Evolutionary conservation across 257 asterid species (phyloP).

Genomic region (Penstemon eatonii): DNA sequence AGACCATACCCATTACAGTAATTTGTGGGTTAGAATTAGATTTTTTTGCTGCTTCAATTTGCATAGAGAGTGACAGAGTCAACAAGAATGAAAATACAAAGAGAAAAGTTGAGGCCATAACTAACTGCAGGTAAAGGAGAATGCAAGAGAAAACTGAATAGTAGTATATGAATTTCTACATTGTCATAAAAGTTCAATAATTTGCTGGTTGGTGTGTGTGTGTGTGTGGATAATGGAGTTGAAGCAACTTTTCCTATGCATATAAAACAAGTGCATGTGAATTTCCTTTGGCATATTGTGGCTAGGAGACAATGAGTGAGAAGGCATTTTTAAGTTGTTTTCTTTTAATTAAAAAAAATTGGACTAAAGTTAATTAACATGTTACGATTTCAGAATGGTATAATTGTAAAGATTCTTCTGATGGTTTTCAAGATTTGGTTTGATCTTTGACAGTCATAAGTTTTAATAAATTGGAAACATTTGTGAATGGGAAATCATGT

Average conservation of each 20-base stretch:
- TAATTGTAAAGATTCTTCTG: constrained; percentile 25
- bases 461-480: neutral
- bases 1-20: constrained; percentile 97
- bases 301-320: constrained; percentile 23
- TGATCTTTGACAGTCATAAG: neutral
- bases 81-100: constrained; percentile 35
- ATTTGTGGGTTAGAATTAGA: constrained; percentile 50
- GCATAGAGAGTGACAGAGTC: constrained; percentile 31
- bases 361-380: constrained; percentile 8
- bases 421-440: constrained; percentile 13
- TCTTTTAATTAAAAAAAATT: neutral
- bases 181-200: constrained; percentile 22
- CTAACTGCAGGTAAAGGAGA: constrained; percentile 25
- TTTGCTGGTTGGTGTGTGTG: constrained; percentile 22
- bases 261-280: constrained; percentile 77
- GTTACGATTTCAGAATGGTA: constrained; percentile 11
- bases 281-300: constrained; percentile 57
- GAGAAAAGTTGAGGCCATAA: constrained; percentile 41
- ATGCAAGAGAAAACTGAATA: constrained; percentile 19
- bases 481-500: constrained; percentile 15
- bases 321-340: neutral
- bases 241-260: constrained; percentile 41
- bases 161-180: constrained; percentile 28
- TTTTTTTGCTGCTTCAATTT: constrained; percentile 42
- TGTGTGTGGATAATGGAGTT: constrained; percentile 38